Conservation (phyloP, 805 yeast species). For the Yarrowia alimentaria region DNA sequence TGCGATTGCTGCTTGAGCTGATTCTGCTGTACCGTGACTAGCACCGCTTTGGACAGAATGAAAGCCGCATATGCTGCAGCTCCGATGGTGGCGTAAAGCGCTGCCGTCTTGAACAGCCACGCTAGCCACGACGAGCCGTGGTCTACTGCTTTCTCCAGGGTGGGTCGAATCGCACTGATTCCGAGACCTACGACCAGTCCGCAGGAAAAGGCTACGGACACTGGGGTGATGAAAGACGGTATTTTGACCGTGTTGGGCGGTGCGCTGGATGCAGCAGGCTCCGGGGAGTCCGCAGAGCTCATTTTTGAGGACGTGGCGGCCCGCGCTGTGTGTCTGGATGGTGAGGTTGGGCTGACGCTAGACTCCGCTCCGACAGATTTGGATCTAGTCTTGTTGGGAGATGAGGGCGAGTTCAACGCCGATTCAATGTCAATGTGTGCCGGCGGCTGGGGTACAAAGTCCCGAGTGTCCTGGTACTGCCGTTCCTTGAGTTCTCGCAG, state of each 20-base stretch:
- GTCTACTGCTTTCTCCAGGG: slow-evolving; percentile 9
- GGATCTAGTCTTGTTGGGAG: slow-evolving; percentile 1
- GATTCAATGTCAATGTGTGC: background rate
- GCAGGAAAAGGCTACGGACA: background rate
- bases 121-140: slow-evolving; percentile 18
- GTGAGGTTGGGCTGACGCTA: background rate
- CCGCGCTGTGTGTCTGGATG: background rate
- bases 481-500: background rate
- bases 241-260: too few relatives aligned
- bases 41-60: slow-evolving; percentile 2
- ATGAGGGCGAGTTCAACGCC: background rate
- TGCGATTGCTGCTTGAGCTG: background rate
- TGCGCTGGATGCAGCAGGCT: too few relatives aligned
- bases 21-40: slow-evolving; percentile 1
- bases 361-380: slow-evolving; percentile 5
- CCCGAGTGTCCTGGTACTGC: background rate
- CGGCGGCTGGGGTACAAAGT: background rate
- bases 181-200: slow-evolving; percentile 13
- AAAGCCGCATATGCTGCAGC: slow-evolving; percentile 6
- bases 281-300: too few relatives aligned
- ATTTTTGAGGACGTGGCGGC: background rate
- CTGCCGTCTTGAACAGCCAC: slow-evolving; percentile 4
- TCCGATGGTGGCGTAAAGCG: background rate
- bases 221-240: slow-evolving; percentile 5
- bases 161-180: slow-evolving; percentile 1